Evolutionary conservation across 2,329 filamentous ascomycete species (phyloP).

Genomic region (Xylaria sp.): DNA sequence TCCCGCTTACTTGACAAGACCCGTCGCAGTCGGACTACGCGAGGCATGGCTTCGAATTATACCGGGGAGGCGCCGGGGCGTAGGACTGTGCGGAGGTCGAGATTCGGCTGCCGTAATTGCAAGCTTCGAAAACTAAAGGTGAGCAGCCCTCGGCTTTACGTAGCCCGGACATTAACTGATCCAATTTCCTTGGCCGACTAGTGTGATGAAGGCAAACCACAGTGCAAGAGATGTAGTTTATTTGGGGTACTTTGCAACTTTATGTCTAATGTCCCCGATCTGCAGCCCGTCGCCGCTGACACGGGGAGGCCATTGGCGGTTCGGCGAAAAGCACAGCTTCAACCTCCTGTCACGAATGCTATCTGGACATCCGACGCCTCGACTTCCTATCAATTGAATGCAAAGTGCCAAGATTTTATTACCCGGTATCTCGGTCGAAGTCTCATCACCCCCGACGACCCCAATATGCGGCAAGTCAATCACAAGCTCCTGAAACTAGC

Average conservation of each 20-base stretch:
- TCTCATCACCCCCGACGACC: slow-evolving; percentile 46
- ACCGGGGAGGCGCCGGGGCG: too few species aligned
- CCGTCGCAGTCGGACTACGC: too few species aligned
- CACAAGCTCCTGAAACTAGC: slow-evolving; percentile 45
- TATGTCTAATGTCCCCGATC: slow-evolving; percentile 42
- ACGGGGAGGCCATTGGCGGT: slow-evolving; percentile 26
- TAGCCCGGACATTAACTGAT: neutral
- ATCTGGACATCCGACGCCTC: slow-evolving; percentile 38
- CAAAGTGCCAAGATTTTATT: slow-evolving; percentile 50
- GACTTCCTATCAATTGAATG: slow-evolving; percentile 44
- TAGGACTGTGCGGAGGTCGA: slow-evolving; percentile 44
- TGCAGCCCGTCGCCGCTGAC: slow-evolving; percentile 44
- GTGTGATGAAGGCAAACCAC: slow-evolving; percentile 54
- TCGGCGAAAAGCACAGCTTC: slow-evolving; percentile 31
- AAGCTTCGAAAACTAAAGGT: slow-evolving; percentile 58
- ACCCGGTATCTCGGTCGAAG: slow-evolving; percentile 47
- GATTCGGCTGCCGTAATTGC: slow-evolving; percentile 56
- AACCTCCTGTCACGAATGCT: slow-evolving; percentile 33
- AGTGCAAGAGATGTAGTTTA: slow-evolving; percentile 49
- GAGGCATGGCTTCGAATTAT: too few species aligned
- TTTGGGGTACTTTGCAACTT: slow-evolving; percentile 55
- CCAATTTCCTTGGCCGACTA: slow-evolving; percentile 28
- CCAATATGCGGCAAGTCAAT: slow-evolving; percentile 47
- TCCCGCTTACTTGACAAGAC: too few species aligned
- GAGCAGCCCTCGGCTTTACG: neutral